Evolutionary conservation across 345 rosid genomes (phyloP).

Genomic region (Corchorus capsularis): DNA sequence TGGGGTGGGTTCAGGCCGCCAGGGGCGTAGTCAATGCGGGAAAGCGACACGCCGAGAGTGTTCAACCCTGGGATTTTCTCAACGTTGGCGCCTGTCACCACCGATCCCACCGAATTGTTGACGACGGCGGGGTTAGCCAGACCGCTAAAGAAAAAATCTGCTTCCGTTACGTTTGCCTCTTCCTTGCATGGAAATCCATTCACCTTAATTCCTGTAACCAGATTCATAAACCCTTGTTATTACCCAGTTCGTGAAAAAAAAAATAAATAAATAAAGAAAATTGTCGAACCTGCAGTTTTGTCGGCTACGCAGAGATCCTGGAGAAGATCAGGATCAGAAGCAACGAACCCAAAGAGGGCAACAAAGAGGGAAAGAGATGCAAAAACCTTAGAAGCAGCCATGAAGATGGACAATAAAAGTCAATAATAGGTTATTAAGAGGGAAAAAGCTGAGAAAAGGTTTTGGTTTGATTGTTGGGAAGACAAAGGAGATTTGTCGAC

Average conservation of each 20-base stretch:
- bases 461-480: slow-evolving; percentile 8
- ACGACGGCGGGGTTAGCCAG: slow-evolving; percentile 48
- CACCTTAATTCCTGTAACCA: slow-evolving; percentile 45
- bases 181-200: slow-evolving; percentile 68
- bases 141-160: slow-evolving; percentile 62
- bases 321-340: slow-evolving; percentile 63
- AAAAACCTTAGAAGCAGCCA: slow-evolving; percentile 18
- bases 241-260: not conserved
- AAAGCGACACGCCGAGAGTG: slow-evolving; percentile 60
- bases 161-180: slow-evolving; percentile 45
- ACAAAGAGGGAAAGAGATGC: slow-evolving; percentile 21
- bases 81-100: slow-evolving; percentile 56
- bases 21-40: slow-evolving; percentile 56
- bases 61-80: slow-evolving; percentile 65
- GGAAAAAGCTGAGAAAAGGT: not conserved
- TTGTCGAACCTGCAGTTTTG: slow-evolving; percentile 33
- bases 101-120: slow-evolving; percentile 53
- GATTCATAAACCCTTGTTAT: not conserved
- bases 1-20: slow-evolving; percentile 69
- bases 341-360: slow-evolving; percentile 30
- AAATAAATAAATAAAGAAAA: not conserved
- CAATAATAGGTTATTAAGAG: not conserved
- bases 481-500: not conserved
- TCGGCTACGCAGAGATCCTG: slow-evolving; percentile 74
- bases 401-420: not conserved